phyloP scores from a whole-genome alignment of 495 filamentous ascomycete genomes.

The Lepidopterella palustris region DNA sequence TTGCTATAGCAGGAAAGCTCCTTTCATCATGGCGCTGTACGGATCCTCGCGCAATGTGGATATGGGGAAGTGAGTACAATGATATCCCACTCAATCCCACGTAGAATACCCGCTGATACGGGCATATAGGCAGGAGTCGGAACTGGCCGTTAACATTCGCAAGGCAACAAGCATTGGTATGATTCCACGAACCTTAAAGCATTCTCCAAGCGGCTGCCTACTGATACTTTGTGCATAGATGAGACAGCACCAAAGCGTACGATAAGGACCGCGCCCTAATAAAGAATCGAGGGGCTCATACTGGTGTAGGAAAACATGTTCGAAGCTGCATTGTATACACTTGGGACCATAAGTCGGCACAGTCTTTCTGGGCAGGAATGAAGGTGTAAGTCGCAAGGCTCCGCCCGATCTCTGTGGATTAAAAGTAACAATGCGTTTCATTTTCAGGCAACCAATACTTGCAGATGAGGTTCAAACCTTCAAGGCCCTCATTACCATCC shows the following conservation, averaged over 20 bases:
- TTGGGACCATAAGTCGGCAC: conserved; percentile 97
- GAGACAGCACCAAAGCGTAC: conserved; percentile 92
- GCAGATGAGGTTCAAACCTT: conserved; percentile 71
- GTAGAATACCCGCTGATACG: conserved; percentile 21
- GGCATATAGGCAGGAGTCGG: conserved; percentile 70
- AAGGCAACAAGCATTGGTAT: conserved; percentile 87
- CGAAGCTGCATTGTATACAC: conserved; percentile 97
- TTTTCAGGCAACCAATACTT: conserved; percentile 75
- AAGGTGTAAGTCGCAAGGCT: conserved; percentile 76
- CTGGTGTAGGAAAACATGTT: conserved; percentile 76
- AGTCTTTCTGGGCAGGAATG: conserved; percentile 95
- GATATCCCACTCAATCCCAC: background rate
- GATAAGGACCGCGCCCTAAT: conserved; percentile 3
- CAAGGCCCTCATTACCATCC: conserved; percentile 54
- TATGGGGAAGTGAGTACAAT: conserved; percentile 45
- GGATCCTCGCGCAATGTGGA: conserved; percentile 50
- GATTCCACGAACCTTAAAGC: conserved; percentile 16
- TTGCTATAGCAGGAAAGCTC: conserved; percentile 14
- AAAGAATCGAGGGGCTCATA: conserved; percentile 20
- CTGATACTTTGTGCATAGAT: conserved; percentile 44
- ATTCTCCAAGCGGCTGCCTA: conserved; percentile 11
- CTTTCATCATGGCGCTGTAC: conserved; percentile 35
- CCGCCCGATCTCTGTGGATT: background rate
- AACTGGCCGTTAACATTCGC: conserved; percentile 89
- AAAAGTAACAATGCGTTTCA: background rate